These are phyloP conservation scores for Irpex sp. DNA, from an alignment of 1,284 basidiomycete species.

Conservation along the genomic window DNA sequence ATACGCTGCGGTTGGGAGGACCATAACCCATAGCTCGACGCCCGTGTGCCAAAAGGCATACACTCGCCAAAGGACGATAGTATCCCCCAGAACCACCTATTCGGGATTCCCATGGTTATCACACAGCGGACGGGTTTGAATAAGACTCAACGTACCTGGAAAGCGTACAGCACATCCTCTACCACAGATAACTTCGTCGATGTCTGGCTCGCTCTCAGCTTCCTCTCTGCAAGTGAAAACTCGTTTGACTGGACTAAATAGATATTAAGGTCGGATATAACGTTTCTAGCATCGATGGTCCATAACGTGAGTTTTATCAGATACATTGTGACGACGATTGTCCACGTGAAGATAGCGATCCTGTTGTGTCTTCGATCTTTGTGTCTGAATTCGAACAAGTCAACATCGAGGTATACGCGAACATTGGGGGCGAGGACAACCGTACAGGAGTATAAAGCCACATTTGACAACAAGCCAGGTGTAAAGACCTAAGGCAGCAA, in stretches of 20 bases:
- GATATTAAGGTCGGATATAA: conserved; percentile 6
- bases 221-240: conserved; percentile 3
- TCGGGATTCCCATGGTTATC: background rate
- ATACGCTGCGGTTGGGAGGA: conserved; percentile 8
- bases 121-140: background rate
- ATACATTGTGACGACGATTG: conserved; percentile 12
- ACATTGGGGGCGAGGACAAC: background rate
- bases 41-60: conserved; percentile 12
- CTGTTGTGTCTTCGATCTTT: conserved; percentile 2
- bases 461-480: background rate
- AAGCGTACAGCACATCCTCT: conserved; percentile 11
- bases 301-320: conserved; percentile 10
- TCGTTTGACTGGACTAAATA: conserved; percentile 2
- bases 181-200: conserved; percentile 4
- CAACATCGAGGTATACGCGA: background rate
- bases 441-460: background rate
- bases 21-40: conserved; percentile 5
- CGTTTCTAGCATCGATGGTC: conserved; percentile 13
- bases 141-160: conserved; percentile 6
- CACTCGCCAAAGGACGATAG: conserved; percentile 11
- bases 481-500: background rate
- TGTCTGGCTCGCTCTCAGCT: background rate
- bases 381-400: background rate
- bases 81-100: conserved; percentile 11
- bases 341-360: conserved; percentile 5